Base-by-base conservation (phyloP, 2,329 filamentous ascomycete species). In the Raffaelea arxii region DNA sequence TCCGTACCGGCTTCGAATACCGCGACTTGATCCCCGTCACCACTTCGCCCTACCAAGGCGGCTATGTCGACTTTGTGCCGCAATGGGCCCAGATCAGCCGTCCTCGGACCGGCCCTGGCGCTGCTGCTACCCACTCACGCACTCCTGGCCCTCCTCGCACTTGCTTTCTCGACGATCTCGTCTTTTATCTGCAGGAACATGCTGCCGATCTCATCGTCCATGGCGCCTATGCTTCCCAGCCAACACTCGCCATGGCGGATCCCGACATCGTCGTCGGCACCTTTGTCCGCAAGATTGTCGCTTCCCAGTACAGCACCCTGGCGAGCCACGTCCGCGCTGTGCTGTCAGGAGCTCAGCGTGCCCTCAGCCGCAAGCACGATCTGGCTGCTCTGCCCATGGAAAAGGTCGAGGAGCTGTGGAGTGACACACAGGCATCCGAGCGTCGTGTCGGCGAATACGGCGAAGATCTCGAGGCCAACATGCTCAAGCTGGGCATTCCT, bases 321-420 rank as follows among this genome's bases (percentile, higher is more conserved):
- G 47, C 50, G 35, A 52, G 56, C 38, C 51, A 54, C 46, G 46
- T 58, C 5, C 51, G 54, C 10, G 52, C 53, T 3, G 52, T 48
- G 4, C 48, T 58, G 21, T 54, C 51, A 5, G 48, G 48, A 18
- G 50, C 53, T 7, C 56, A 58, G 47, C 49, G 55, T 5, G 50
- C 50, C n/a, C 50, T 57, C n/a, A 53, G 49, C 37, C 54, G 56
- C 44, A 56, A 54, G 46, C 52, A 53, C 39, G 56, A 58, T 43
- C 49, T 58, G 10, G 50, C 54, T 0, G 12, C 32, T 11, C 35
- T 54, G 9, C 44, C 47, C 23, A 49, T 54, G 46, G 48, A 47
- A 19, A 51, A 54, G 50, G 55, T 56, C 4, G 56, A 58, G 53
- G 54, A 53, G 18, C 48, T 55, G 23, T 58, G 56, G 56, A 55